These are phyloP conservation scores for Raddia distichophylla DNA, from an alignment of 176 grass and related monocot species.

Conservation along the genomic window DNA sequence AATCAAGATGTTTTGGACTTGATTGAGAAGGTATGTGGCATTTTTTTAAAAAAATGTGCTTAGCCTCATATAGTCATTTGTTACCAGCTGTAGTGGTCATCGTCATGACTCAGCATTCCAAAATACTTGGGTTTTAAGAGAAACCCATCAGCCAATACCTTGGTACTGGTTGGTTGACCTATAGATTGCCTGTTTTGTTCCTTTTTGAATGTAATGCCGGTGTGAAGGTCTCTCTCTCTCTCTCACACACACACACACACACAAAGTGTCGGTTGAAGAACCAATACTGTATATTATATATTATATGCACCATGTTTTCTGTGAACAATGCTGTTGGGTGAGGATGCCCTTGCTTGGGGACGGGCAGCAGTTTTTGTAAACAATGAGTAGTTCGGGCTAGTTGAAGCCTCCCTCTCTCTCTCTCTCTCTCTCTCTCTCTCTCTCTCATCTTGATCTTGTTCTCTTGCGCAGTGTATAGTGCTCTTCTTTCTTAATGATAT, in stretches of 20 bases:
- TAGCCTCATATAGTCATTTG: background rate
- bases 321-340: background rate
- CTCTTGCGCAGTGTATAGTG: no score
- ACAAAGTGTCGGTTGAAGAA: background rate
- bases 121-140: slow-evolving; percentile 1
- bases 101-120: background rate
- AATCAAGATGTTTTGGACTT: slow-evolving; percentile 94
- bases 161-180: slow-evolving; percentile 15
- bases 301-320: background rate
- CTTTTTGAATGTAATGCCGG: slow-evolving; percentile 20
- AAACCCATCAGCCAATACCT: background rate
- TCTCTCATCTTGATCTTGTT: no score
- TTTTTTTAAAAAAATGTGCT: slow-evolving; percentile 19
- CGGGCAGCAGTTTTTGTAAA: no score
- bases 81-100: background rate
- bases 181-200: slow-evolving; percentile 5
- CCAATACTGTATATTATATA: slow-evolving; percentile 20
- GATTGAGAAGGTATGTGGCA: slow-evolving; percentile 73
- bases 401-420: no score
- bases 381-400: no score
- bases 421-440: no score
- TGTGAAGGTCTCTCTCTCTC: background rate
- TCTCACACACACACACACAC: background rate
- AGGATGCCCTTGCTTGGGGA: no score
- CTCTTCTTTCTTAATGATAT: no score